A percentile compares a stretch with the other conserved stretches of the same genome.
These are phyloP conservation scores for Smallanthus sonchifolius DNA, from an alignment of 129 eudicot genomes.

Conservation along the genomic window DNA sequence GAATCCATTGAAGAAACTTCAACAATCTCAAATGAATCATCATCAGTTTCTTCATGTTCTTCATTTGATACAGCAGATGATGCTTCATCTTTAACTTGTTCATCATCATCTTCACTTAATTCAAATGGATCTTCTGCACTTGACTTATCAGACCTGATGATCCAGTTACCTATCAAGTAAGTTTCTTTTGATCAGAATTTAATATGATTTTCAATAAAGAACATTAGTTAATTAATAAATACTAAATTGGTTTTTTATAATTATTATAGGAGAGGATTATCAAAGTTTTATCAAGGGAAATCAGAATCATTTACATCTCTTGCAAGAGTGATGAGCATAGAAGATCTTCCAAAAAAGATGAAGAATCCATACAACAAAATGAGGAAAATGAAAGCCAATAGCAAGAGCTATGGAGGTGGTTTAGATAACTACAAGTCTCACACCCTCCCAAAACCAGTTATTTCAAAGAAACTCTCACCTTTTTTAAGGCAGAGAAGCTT, in stretches of 20 bases:
- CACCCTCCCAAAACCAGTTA: conserved; percentile 51
- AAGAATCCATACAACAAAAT: conserved; percentile 29
- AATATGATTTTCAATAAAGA: background rate
- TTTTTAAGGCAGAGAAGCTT: conserved; percentile 33
- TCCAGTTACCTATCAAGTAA: conserved; percentile 78
- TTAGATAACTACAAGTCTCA: conserved; percentile 40
- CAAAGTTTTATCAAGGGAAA: conserved; percentile 71
- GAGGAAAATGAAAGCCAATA: conserved; percentile 43
- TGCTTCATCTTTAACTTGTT: conserved; percentile 35
- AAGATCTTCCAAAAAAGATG: conserved; percentile 69
- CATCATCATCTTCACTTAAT: conserved; percentile 37
- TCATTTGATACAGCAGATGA: conserved; percentile 48
- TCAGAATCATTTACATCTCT: conserved; percentile 76
- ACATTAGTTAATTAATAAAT: background rate
- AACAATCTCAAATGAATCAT: conserved; percentile 27
- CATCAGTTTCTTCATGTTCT: conserved; percentile 28
- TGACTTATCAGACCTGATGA: conserved; percentile 61
- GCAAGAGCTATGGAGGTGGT: conserved; percentile 57
- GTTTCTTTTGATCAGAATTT: background rate
- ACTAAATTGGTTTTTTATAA: background rate
- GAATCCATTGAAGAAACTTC: conserved; percentile 21
- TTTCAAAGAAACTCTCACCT: conserved; percentile 43
- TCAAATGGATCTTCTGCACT: conserved; percentile 36
- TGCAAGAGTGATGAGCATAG: conserved; percentile 64
- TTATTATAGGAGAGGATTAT: conserved; percentile 64